These are phyloP conservation scores for Lepidium campestre DNA, from an alignment of 441 rosid species.

Conservation along the genomic window DNA sequence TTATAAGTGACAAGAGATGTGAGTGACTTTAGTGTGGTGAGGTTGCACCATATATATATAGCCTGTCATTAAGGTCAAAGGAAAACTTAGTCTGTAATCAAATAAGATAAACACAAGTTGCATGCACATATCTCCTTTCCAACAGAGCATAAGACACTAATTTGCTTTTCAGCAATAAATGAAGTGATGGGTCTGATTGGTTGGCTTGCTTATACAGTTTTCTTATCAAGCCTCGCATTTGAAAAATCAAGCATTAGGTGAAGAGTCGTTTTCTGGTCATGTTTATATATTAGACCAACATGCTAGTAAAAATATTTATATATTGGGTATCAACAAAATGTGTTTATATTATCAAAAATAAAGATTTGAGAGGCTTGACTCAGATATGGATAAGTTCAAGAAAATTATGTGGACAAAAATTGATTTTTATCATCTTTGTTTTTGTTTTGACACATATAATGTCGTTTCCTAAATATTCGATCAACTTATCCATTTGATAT, in stretches of 20 bases:
- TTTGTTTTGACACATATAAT: background rate
- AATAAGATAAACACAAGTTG: slow-evolving; percentile 3
- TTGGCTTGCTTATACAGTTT: background rate
- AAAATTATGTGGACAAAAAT: slow-evolving; percentile 15
- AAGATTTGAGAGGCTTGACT: slow-evolving; percentile 17
- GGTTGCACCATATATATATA: background rate
- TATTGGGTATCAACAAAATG: background rate
- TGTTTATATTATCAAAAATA: background rate
- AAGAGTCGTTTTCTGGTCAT: slow-evolving; percentile 17
- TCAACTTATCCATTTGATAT: slow-evolving; percentile 2
- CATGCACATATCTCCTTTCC: slow-evolving; percentile 15
- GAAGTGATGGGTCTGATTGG: background rate
- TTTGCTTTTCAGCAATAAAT: background rate
- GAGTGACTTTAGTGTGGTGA: background rate
- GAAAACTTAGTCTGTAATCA: background rate
- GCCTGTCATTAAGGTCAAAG: background rate
- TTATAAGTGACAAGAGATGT: background rate
- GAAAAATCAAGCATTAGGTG: slow-evolving; percentile 7
- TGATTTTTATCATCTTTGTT: slow-evolving; percentile 9
- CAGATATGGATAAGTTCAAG: slow-evolving; percentile 25
- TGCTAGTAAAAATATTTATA: background rate
- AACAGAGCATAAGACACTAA: background rate
- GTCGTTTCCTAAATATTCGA: background rate
- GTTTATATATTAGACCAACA: slow-evolving; percentile 9
- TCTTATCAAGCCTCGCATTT: background rate